Base-by-base conservation (phyloP, 768 basidiomycete species). In the Phylloporus scabripes region DNA sequence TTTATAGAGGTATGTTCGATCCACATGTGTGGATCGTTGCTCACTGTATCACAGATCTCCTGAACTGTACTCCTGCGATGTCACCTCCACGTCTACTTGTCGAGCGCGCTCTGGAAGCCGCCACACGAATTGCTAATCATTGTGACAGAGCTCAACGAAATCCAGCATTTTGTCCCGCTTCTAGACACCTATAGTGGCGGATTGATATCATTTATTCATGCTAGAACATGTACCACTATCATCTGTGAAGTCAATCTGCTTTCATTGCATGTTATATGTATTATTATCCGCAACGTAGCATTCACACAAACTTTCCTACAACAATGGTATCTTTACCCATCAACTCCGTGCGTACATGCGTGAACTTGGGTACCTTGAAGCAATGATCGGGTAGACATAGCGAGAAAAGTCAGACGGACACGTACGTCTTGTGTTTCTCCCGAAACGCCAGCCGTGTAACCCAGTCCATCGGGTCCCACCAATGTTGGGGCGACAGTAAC, bases 401-500 rank as follows among this genome's bases (percentile, higher is more conserved):
- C 1, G 20, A 43, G 14, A 21, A 21, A 10, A 39, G 40, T 6
- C 1, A 32, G 20, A 45, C 11, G 14, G 33, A 42, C 18, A 21
- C 61, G 50, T 37, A 59, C 60, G 31, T 24, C 40, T 44, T 61
- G 61, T 41, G 49, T 46, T 29, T 57, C 47, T 53, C 46, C 45
- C 10, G 49, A 38, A 37, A 15, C 31, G 18, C 51, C 49, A 60
- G 59, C 52, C 18, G 65, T 66, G 55, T 86, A 87, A 8, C 78
- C 77, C 0, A 90, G 65, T 6, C 87, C 91, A n/a, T 73, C 71
- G 2, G 67, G 65, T 0, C 94, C 94, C 5, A 98, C 83, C 14
- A 93, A 66, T n/a, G 73, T 75, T 0, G 96, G 96, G 1, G 94
- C 88, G 17, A 91, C 77, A 3, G 96, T 98, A 39, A 97, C 71